Conservation (phyloP, 2,329 filamentous ascomycete species). For the Spiromastix sp. region DNA sequence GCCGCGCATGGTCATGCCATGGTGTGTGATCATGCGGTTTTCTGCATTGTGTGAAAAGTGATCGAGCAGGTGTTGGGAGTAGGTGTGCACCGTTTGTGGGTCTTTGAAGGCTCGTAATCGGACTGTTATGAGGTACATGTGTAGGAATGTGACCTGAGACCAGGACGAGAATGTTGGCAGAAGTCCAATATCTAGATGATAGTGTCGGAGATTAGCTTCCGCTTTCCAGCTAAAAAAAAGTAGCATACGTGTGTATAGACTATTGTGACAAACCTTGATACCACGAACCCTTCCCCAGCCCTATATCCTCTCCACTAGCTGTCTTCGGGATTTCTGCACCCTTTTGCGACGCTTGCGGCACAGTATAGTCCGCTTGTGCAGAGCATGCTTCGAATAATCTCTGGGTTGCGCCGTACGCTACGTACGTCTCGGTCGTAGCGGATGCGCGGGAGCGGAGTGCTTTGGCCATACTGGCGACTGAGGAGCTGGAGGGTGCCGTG, state of each 20-base stretch:
- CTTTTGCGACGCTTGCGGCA: conserved; percentile 57
- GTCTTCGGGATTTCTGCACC: conserved; percentile 59
- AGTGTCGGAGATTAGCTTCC: not conserved
- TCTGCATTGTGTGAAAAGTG: conserved; percentile 67
- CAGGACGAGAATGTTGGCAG: conserved; percentile 86
- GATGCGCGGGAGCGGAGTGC: conserved; percentile 25
- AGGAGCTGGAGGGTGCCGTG: conserved; percentile 10
- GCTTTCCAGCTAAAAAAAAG: too few species aligned
- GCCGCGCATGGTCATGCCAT: conserved; percentile 40
- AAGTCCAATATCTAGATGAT: conserved; percentile 57
- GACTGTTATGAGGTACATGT: conserved; percentile 84
- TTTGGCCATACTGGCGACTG: conserved; percentile 20
- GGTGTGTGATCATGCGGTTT: conserved; percentile 52
- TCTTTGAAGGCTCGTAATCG: conserved; percentile 68
- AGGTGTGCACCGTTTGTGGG: conserved; percentile 55
- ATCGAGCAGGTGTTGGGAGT: conserved; percentile 85
- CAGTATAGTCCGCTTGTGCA: conserved; percentile 62
- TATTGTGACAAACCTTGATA: conserved; percentile 59
- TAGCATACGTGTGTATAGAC: too few species aligned
- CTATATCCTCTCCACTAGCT: conserved; percentile 71
- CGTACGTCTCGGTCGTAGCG: conserved; percentile 54
- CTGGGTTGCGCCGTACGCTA: conserved; percentile 70
- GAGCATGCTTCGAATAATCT: conserved; percentile 67
- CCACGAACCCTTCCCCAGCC: conserved; percentile 67
- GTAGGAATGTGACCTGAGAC: conserved; percentile 91